Evolutionary conservation across 2,329 filamentous ascomycete species (phyloP).

Genomic region (Nothopassalora personata): DNA sequence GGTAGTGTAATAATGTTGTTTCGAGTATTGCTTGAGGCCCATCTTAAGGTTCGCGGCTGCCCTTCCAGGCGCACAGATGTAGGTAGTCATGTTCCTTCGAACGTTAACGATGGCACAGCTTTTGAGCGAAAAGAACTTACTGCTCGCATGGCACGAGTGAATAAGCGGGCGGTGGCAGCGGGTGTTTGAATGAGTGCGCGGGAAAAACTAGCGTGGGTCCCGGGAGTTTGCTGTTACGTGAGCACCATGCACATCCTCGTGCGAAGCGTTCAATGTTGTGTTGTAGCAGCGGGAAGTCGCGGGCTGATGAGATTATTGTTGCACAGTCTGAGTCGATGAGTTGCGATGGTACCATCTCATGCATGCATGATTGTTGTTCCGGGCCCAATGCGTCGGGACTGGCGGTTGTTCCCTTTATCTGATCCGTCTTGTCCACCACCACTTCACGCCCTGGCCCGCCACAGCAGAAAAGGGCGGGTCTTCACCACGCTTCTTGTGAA

Average conservation of each 20-base stretch:
- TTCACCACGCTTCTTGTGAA: background rate
- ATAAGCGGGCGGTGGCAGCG: background rate
- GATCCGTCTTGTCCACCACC: background rate
- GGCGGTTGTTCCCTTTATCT: background rate
- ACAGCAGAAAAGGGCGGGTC: background rate
- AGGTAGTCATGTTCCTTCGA: constrained; percentile 33
- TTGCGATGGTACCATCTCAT: background rate
- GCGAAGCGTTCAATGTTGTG: too few species aligned
- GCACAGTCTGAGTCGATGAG: too few species aligned
- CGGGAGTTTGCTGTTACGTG: too few species aligned
- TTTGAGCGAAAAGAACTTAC: background rate
- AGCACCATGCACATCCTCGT: too few species aligned
- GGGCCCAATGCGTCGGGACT: background rate
- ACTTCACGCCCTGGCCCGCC: background rate
- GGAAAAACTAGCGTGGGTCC: too few species aligned
- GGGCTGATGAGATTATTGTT: too few species aligned
- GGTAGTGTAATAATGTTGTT: constrained; percentile 12
- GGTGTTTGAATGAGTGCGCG: too few species aligned
- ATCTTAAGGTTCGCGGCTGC: constrained; percentile 28
- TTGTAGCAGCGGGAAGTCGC: too few species aligned
- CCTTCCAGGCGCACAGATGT: constrained; percentile 34
- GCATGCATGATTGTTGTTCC: background rate
- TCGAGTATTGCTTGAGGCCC: constrained; percentile 11
- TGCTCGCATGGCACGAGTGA: background rate
- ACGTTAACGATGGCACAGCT: background rate